Evolutionary conservation across 768 basidiomycete genomes (phyloP).

Genomic region (Suillus cothurnatus): DNA sequence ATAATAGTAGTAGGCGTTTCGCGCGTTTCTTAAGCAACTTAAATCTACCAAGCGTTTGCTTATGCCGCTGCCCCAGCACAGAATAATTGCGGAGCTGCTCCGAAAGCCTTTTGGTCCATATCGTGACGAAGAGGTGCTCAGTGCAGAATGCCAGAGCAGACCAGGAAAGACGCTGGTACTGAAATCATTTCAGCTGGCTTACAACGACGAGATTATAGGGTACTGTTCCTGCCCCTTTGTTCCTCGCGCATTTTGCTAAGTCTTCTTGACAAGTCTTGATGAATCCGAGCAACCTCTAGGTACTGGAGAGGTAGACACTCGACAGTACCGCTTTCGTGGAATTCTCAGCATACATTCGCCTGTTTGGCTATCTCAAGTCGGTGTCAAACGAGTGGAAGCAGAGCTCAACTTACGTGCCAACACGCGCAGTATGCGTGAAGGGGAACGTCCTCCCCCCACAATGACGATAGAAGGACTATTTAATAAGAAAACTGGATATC

Average conservation of each 20-base stretch:
- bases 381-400: constrained; percentile 39
- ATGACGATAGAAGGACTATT: constrained; percentile 43
- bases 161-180: constrained; percentile 20
- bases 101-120: constrained; percentile 33
- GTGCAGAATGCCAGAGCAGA: constrained; percentile 21
- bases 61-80: constrained; percentile 9
- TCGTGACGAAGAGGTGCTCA: constrained; percentile 27
- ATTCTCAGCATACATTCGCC: constrained; percentile 47
- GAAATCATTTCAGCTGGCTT: constrained; percentile 34
- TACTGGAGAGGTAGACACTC: constrained; percentile 25
- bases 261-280: constrained; percentile 41
- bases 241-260: constrained; percentile 7
- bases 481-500: constrained; percentile 15
- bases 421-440: constrained; percentile 27
- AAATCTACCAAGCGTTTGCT: not conserved
- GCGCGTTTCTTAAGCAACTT: not conserved
- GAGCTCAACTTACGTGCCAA: constrained; percentile 47
- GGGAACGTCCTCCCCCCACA: constrained; percentile 19
- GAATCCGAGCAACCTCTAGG: constrained; percentile 45
- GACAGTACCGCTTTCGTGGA: constrained; percentile 52
- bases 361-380: constrained; percentile 52
- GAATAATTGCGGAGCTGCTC: constrained; percentile 26
- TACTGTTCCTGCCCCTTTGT: constrained; percentile 13
- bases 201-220: constrained; percentile 27
- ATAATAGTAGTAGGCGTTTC: not conserved